These are phyloP conservation scores for Rhynchosporium graminicola DNA, from an alignment of 2,329 filamentous ascomycete species.

Conservation along the genomic window DNA sequence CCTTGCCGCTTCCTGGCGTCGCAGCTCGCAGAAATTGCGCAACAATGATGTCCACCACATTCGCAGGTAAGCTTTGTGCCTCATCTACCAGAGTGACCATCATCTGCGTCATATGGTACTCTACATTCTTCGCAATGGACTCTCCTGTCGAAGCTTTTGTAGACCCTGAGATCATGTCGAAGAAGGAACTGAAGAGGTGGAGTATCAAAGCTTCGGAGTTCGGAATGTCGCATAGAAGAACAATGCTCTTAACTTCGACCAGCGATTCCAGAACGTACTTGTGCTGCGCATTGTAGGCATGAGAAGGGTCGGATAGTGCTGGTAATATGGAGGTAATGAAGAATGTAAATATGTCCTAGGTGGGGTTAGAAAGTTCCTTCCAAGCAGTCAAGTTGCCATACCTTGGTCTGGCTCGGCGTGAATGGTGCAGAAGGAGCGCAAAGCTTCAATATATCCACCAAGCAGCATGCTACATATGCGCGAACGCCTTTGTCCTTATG, in stretches of 20 bases:
- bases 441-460: slow-evolving; percentile 89
- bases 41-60: slow-evolving; percentile 89
- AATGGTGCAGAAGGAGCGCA: slow-evolving; percentile 96
- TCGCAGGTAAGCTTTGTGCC: slow-evolving; percentile 70
- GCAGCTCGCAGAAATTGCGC: slow-evolving; percentile 93
- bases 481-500: slow-evolving; percentile 95
- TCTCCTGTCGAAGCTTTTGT: slow-evolving; percentile 76
- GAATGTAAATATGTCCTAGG: slow-evolving; percentile 86
- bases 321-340: slow-evolving; percentile 84
- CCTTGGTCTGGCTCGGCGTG: slow-evolving; percentile 86
- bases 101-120: slow-evolving; percentile 87
- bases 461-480: slow-evolving; percentile 83
- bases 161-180: slow-evolving; percentile 84
- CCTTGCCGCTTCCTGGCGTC: slow-evolving; percentile 61
- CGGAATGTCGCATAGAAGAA: slow-evolving; percentile 85
- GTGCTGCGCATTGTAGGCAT: slow-evolving; percentile 91
- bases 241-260: slow-evolving; percentile 90
- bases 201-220: slow-evolving; percentile 77
- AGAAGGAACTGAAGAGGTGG: slow-evolving; percentile 82
- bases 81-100: slow-evolving; percentile 87
- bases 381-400: slow-evolving; percentile 44
- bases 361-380: slow-evolving; percentile 23
- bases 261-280: slow-evolving; percentile 88
- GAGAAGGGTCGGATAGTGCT: slow-evolving; percentile 79
- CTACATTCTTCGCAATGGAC: slow-evolving; percentile 86